phyloP scores from a whole-genome alignment of 106 monocot species.

The Phalaenopsis equestris region DNA sequence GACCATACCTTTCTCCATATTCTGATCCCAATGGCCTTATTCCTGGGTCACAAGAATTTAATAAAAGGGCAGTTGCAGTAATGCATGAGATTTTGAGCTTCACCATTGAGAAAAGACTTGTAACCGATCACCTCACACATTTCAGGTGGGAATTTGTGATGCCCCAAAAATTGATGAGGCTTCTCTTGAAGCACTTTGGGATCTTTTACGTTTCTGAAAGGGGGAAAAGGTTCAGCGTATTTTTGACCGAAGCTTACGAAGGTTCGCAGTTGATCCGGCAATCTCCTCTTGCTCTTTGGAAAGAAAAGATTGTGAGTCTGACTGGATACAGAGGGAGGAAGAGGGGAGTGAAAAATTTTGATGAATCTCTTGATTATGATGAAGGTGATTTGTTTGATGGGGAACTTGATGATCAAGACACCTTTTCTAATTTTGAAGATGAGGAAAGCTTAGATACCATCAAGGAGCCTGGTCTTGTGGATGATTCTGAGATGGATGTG shows the following conservation, averaged over 20 bases:
- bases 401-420: slow-evolving; percentile 8
- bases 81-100: slow-evolving; percentile 94
- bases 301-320: slow-evolving; percentile 62
- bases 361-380: slow-evolving; percentile 33
- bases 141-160: slow-evolving; percentile 76
- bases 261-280: slow-evolving; percentile 68
- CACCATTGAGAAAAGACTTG: slow-evolving; percentile 84
- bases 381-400: slow-evolving; percentile 14
- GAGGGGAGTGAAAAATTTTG: slow-evolving; percentile 35
- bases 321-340: slow-evolving; percentile 77
- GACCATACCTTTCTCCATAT: slow-evolving; percentile 70
- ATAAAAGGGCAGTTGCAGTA: slow-evolving; percentile 78
- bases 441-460: slow-evolving; percentile 21
- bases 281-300: slow-evolving; percentile 75
- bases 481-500: slow-evolving; percentile 58
- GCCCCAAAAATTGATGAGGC: slow-evolving; percentile 94
- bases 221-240: slow-evolving; percentile 75
- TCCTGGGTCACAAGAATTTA: slow-evolving; percentile 72
- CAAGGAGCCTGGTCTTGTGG: slow-evolving; percentile 20
- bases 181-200: slow-evolving; percentile 81
- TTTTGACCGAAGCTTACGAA: slow-evolving; percentile 79
- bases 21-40: slow-evolving; percentile 47
- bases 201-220: slow-evolving; percentile 95
- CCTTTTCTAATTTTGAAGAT: slow-evolving; percentile 27
- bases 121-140: slow-evolving; percentile 83